phyloP scores from a whole-genome alignment of 1,139 yeast species.

The Diutina scorzettiae region DNA sequence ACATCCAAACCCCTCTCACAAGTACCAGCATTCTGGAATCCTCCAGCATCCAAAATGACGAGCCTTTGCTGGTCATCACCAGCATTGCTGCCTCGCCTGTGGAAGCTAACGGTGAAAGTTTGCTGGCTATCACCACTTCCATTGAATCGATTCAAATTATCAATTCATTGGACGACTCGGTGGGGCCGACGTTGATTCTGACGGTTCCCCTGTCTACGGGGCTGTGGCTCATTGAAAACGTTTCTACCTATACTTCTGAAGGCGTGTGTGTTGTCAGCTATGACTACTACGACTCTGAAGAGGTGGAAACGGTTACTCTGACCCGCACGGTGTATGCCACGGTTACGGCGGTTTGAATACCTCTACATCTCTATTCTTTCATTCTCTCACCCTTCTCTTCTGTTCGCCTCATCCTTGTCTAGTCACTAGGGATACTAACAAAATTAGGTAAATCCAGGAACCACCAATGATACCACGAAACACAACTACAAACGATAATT shows the following conservation, averaged over 20 bases:
- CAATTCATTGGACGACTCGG: conserved; percentile 2
- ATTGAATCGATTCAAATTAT: not conserved
- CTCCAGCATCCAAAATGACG: too few relatives aligned
- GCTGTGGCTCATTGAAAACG: conserved; percentile 3
- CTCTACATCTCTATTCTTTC: conserved; percentile 5
- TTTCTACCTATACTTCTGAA: conserved; percentile 2
- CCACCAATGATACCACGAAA: not conserved
- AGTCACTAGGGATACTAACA: conserved; percentile 6
- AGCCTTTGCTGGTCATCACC: too few relatives aligned
- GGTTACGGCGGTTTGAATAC: not conserved
- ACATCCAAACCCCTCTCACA: too few relatives aligned
- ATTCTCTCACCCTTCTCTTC: conserved; percentile 4
- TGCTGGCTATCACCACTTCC: not conserved
- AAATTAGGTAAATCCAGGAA: too few relatives aligned
- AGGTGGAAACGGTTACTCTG: not conserved
- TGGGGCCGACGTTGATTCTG: not conserved
- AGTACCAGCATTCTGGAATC: too few relatives aligned
- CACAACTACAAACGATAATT: not conserved
- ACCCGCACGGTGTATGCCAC: conserved; percentile 1
- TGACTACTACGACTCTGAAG: conserved; percentile 3
- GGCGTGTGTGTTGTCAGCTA: conserved; percentile 3
- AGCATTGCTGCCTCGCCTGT: too few relatives aligned
- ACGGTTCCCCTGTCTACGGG: not conserved
- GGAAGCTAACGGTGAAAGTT: too few relatives aligned
- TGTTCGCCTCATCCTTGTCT: conserved; percentile 4